phyloP scores from a whole-genome alignment of 2,329 filamentous ascomycete species.

The Nemania abortiva region DNA sequence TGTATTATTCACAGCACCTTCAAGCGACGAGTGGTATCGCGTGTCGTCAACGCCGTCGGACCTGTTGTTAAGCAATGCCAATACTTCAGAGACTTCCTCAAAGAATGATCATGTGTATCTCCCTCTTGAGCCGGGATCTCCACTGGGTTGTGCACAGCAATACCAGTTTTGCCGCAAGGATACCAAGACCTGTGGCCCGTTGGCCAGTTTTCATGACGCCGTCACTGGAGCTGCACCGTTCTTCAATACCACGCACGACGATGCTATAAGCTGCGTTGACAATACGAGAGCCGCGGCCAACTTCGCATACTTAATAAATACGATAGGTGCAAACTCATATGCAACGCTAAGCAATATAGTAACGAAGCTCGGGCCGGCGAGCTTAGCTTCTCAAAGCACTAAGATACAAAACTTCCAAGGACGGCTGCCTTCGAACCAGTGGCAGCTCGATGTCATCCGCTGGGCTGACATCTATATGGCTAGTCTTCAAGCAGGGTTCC shows the following conservation, averaged over 20 bases:
- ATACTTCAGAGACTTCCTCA: neutral
- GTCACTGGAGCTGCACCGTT: neutral
- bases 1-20: conserved; percentile 14
- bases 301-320: neutral
- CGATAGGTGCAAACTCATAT: neutral
- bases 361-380: neutral
- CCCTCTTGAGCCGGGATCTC: conserved; percentile 29
- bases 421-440: conserved; percentile 24
- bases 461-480: conserved; percentile 25
- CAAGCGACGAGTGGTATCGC: conserved; percentile 26
- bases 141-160: conserved; percentile 28
- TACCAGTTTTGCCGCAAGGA: conserved; percentile 35
- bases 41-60: conserved; percentile 6
- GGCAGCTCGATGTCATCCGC: conserved; percentile 31
- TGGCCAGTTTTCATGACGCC: conserved; percentile 17
- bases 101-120: neutral
- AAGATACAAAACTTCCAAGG: conserved; percentile 2
- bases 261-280: conserved; percentile 9
- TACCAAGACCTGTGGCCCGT: conserved; percentile 10
- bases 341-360: neutral
- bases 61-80: neutral
- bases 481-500: conserved; percentile 9
- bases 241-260: conserved; percentile 21
- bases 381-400: conserved; percentile 1
- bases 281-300: neutral